A percentile compares a stretch with the other conserved stretches of the same genome.
These are phyloP conservation scores for Hydnum rufescens DNA, from an alignment of 768 basidiomycete genomes.

Conservation along the genomic window DNA sequence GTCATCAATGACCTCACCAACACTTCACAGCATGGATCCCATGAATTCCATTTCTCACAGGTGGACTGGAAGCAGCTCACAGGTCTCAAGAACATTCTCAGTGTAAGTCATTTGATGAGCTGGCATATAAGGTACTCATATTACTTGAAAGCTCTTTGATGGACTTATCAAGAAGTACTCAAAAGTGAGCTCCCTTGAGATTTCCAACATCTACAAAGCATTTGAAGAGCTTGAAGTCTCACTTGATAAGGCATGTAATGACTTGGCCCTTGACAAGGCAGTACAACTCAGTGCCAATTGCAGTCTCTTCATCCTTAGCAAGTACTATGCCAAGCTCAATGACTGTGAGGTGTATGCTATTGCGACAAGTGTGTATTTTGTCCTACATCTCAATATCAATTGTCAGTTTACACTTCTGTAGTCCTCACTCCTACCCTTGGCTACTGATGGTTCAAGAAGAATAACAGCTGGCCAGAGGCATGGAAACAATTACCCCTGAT, in stretches of 20 bases:
- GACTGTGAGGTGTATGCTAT: neutral
- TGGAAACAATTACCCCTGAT: neutral
- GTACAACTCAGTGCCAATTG: neutral
- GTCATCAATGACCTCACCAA: neutral
- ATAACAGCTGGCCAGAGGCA: neutral
- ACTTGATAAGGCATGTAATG: neutral
- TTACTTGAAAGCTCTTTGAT: neutral
- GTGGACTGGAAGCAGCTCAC: neutral
- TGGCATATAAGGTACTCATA: neutral
- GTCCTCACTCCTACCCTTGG: neutral
- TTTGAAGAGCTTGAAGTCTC: neutral
- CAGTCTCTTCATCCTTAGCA: neutral
- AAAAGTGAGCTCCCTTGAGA: neutral
- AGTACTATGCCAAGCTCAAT: neutral
- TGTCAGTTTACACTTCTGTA: neutral
- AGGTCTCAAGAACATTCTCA: neutral
- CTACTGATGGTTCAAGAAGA: neutral
- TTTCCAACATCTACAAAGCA: neutral
- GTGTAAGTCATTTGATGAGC: neutral
- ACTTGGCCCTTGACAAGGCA: neutral
- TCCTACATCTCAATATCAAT: neutral
- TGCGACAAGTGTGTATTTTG: neutral
- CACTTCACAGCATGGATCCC: neutral
- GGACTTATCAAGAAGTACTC: neutral
- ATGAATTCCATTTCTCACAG: neutral